These are phyloP conservation scores for Lichtheimia corymbifera DNA, from an alignment of 371 early-diverging fungal genomes.

Conservation along the genomic window DNA sequence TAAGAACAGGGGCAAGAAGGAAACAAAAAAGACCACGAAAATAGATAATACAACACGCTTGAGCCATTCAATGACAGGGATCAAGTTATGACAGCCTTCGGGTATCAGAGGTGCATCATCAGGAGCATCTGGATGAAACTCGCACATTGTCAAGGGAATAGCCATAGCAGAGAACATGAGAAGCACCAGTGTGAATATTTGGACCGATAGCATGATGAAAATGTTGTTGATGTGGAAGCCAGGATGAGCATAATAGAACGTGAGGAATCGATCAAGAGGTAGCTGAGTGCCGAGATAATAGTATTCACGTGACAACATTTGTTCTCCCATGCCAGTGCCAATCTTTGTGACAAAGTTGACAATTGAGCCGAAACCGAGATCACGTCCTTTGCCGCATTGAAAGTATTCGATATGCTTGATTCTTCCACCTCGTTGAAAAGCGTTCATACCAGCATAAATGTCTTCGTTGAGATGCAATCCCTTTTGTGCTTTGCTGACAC, in stretches of 20 bases:
- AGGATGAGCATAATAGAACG: constrained; percentile 88
- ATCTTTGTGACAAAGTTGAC: constrained; percentile 90
- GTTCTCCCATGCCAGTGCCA: constrained; percentile 92
- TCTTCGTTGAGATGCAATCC: constrained; percentile 93
- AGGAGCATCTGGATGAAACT: constrained; percentile 43
- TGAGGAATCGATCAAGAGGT: constrained; percentile 83
- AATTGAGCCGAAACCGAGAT: constrained; percentile 88
- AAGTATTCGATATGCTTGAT: constrained; percentile 92
- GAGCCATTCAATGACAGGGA: constrained; percentile 78
- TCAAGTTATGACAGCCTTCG: constrained; percentile 68
- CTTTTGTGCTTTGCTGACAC: constrained; percentile 88
- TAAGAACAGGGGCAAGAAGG: constrained; percentile 82
- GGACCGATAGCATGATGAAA: constrained; percentile 86
- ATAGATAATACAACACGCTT: constrained; percentile 78
- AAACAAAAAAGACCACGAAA: constrained; percentile 73
- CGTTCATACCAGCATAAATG: constrained; percentile 93
- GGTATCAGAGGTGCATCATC: constrained; percentile 45
- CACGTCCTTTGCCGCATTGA: constrained; percentile 92
- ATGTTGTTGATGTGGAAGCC: constrained; percentile 93
- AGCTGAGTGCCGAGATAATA: constrained; percentile 86
- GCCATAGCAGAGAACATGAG: constrained; percentile 72
- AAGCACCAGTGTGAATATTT: constrained; percentile 82
- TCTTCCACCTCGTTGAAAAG: constrained; percentile 80
- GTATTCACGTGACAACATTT: constrained; percentile 89
- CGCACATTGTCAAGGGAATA: constrained; percentile 52